Percentiles rank a stretch among this genome's conserved stretches.
phyloP scores from a whole-genome alignment of 176 grass and related monocot genomes.

The Echinochloa phyllopogon region DNA sequence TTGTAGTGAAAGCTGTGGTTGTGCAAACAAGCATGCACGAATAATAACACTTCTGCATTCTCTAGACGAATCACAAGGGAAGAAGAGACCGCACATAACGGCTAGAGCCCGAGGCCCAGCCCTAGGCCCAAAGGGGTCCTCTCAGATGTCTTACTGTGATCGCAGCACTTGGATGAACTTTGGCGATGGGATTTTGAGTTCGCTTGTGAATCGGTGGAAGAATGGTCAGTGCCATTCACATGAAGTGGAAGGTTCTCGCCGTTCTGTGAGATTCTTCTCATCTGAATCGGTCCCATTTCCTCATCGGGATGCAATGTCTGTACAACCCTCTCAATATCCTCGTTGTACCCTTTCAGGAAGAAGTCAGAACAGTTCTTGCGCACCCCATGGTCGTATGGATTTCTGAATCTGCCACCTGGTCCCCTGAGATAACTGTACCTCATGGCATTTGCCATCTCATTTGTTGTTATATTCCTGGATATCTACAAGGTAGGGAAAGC shows the following conservation, averaged over 20 bases:
- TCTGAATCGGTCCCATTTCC: constrained; percentile 72
- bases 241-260: constrained; percentile 52
- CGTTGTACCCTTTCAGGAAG: constrained; percentile 81
- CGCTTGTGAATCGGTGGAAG: constrained; percentile 49
- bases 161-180: constrained; percentile 52
- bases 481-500: constrained; percentile 59
- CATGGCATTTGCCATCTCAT: constrained; percentile 92
- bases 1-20: constrained; percentile 45
- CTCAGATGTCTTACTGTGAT: constrained; percentile 59
- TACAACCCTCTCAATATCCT: constrained; percentile 66
- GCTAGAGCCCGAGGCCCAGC: constrained; percentile 62
- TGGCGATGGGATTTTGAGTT: constrained; percentile 56
- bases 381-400: constrained; percentile 87
- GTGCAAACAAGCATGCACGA: constrained; percentile 32
- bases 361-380: constrained; percentile 90
- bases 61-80: constrained; percentile 64
- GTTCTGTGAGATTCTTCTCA: constrained; percentile 62
- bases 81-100: constrained; percentile 61
- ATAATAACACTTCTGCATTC: constrained; percentile 18
- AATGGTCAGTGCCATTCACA: constrained; percentile 54
- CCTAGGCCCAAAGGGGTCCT: constrained; percentile 62
- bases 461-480: constrained; percentile 91
- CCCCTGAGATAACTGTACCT: constrained; percentile 95
- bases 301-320: constrained; percentile 49
- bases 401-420: constrained; percentile 77